Conservation (phyloP, 2,329 filamentous ascomycete species). For the Keithomyces neogunnii region DNA sequence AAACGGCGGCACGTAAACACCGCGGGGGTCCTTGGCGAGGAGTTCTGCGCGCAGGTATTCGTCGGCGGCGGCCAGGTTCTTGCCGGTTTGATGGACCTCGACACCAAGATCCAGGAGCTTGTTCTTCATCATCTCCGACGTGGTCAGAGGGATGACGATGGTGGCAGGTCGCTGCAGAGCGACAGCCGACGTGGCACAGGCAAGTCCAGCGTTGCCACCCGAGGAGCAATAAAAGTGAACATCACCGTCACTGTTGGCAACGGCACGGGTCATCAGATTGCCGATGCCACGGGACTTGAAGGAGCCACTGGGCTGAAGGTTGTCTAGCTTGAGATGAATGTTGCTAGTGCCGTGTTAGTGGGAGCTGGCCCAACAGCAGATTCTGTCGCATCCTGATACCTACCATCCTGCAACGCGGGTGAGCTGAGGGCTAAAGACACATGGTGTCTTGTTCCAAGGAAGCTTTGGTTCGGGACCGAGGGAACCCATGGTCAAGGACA, state of each 20-base stretch:
- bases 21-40: conserved; percentile 39
- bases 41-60: conserved; percentile 52
- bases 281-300: conserved; percentile 80
- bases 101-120: conserved; percentile 63
- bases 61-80: conserved; percentile 63
- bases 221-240: conserved; percentile 72
- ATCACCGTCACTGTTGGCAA: conserved; percentile 21
- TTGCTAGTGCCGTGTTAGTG: conserved; percentile 36
- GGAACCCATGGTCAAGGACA: conserved; percentile 29
- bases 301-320: conserved; percentile 73
- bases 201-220: conserved; percentile 79
- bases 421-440: conserved; percentile 57
- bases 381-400: conserved; percentile 14
- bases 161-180: conserved; percentile 59
- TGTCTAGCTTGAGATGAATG: conserved; percentile 79
- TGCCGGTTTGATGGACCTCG: conserved; percentile 59
- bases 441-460: conserved; percentile 66
- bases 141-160: conserved; percentile 62
- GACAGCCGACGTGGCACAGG: conserved; percentile 64
- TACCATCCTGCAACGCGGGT: conserved; percentile 67
- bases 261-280: conserved; percentile 49
- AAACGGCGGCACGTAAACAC: conserved; percentile 62
- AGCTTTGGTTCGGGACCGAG: conserved; percentile 27
- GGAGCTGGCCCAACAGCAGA: background rate
- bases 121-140: conserved; percentile 59